Evolutionary conservation across 2,329 filamentous ascomycete species (phyloP).

Genomic region (Colletotrichum sp.): DNA sequence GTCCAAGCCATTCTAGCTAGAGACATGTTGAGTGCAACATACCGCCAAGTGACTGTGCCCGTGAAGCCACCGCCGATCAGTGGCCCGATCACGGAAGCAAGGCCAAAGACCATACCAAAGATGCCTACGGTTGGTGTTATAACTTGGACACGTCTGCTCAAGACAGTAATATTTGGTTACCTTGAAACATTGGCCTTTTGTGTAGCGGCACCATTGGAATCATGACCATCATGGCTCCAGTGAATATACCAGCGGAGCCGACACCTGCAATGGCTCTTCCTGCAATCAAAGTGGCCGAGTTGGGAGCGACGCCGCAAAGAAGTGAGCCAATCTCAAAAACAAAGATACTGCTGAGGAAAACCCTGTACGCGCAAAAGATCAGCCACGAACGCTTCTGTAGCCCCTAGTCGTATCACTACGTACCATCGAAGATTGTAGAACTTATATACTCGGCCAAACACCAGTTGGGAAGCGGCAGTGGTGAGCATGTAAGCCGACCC

Average conservation of each 20-base stretch:
- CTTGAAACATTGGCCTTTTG: slow-evolving; percentile 64
- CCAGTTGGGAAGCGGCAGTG: slow-evolving; percentile 56
- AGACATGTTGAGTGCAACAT: not conserved
- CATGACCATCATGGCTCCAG: slow-evolving; percentile 61
- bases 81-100: slow-evolving; percentile 58
- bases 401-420: not conserved
- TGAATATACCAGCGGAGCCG: slow-evolving; percentile 62
- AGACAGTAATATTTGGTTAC: slow-evolving; percentile 21
- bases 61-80: slow-evolving; percentile 61
- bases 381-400: not conserved
- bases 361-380: slow-evolving; percentile 27
- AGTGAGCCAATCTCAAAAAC: slow-evolving; percentile 61
- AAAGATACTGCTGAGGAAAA: slow-evolving; percentile 51
- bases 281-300: slow-evolving; percentile 57
- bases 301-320: slow-evolving; percentile 60
- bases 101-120: slow-evolving; percentile 61
- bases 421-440: slow-evolving; percentile 53
- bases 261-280: slow-evolving; percentile 63
- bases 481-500: slow-evolving; percentile 66
- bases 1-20: not conserved
- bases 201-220: slow-evolving; percentile 64
- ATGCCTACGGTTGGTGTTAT: slow-evolving; percentile 34
- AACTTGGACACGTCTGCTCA: not conserved
- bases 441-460: slow-evolving; percentile 56
- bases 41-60: slow-evolving; percentile 52